Evolutionary conservation across 148 eudicot genomes (phyloP).

Genomic region (Vaccinium corymbosum): DNA sequence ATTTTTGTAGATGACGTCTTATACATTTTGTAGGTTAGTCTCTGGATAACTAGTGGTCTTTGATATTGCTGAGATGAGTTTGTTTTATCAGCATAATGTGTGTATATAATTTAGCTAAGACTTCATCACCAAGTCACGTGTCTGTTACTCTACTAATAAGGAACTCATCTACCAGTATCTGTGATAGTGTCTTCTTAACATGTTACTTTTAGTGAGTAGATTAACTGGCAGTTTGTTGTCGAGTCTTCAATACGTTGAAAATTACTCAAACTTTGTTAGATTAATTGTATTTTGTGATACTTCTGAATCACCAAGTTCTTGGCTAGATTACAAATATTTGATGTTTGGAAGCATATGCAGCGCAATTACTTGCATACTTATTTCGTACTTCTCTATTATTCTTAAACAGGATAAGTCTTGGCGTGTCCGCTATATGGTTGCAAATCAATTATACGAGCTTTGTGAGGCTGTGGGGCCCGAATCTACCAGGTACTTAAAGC

Average conservation of each 20-base stretch:
- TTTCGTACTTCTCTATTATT: constrained; percentile 15
- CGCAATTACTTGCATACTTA: background rate
- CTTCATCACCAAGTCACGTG: background rate
- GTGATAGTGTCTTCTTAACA: background rate
- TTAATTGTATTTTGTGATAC: background rate
- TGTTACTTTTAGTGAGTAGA: background rate
- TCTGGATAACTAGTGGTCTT: background rate
- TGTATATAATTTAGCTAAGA: background rate
- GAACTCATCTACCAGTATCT: background rate
- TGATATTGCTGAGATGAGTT: background rate
- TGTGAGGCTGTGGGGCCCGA: constrained; percentile 99
- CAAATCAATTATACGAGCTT: constrained; percentile 94
- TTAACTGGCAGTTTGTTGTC: background rate
- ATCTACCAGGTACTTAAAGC: constrained; percentile 63
- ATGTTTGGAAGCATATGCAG: background rate
- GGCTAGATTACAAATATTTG: background rate
- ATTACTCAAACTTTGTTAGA: background rate
- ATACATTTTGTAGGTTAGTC: background rate
- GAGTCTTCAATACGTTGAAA: background rate
- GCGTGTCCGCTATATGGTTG: constrained; percentile 99
- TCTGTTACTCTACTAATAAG: background rate
- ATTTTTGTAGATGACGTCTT: background rate
- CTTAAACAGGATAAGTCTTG: constrained; percentile 90
- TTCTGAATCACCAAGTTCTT: background rate
- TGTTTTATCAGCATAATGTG: background rate